Conservation (phyloP, 73 alveolate genomes). For the Paramecium tetraurelia region DNA sequence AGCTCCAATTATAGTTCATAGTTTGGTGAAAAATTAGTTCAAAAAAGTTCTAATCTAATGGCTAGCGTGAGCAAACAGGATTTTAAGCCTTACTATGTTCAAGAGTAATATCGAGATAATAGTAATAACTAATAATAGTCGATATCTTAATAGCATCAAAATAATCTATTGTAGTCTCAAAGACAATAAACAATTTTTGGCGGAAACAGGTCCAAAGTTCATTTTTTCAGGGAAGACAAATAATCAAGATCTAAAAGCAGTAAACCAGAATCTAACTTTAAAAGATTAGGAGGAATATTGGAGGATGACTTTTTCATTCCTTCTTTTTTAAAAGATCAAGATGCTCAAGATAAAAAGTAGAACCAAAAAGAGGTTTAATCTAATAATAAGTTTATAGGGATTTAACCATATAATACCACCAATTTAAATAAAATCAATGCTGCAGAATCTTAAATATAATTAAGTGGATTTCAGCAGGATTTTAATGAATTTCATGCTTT, state of each 20-base stretch:
- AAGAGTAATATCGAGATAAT: neutral
- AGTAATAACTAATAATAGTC: neutral
- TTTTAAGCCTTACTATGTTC: neutral
- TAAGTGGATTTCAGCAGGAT: neutral
- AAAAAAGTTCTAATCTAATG: neutral
- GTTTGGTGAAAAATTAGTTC: neutral
- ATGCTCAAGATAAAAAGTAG: neutral
- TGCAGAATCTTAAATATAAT: neutral
- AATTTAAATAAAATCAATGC: neutral
- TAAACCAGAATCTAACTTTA: neutral
- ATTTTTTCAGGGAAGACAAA: neutral
- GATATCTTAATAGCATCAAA: neutral
- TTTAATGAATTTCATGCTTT: neutral
- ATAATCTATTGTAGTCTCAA: neutral
- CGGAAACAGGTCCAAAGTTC: neutral
- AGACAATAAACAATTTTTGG: neutral
- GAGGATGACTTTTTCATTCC: neutral
- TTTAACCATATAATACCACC: neutral
- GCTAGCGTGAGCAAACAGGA: neutral
- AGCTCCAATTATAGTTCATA: neutral
- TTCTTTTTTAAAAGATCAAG: neutral
- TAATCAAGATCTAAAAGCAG: neutral
- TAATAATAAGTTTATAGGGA: neutral
- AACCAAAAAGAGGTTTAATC: neutral
- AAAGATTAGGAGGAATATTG: neutral